phyloP scores from a whole-genome alignment of 2,329 filamentous ascomycete species.

The Xylaria sp. region DNA sequence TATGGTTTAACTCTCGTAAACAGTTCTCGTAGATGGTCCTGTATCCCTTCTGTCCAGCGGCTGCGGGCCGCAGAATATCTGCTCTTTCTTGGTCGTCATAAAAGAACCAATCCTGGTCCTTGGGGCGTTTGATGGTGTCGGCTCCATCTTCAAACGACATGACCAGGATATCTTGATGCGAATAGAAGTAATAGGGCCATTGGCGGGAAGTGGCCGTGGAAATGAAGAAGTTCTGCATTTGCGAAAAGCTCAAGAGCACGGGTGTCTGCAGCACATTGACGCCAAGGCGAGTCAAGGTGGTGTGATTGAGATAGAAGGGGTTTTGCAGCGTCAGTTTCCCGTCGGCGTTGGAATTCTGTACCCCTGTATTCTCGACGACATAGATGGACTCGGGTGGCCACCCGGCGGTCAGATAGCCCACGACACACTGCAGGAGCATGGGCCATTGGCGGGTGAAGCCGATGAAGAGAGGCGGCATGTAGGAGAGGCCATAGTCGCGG shows the following conservation, averaged over 20 bases:
- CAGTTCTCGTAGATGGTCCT: slow-evolving; percentile 48
- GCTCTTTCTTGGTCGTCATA: slow-evolving; percentile 47
- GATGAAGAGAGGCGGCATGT: slow-evolving; percentile 57
- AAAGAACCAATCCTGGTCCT: slow-evolving; percentile 45
- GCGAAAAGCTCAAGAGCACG: slow-evolving; percentile 61
- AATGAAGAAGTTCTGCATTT: slow-evolving; percentile 65
- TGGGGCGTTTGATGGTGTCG: slow-evolving; percentile 42
- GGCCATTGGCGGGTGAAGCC: slow-evolving; percentile 60
- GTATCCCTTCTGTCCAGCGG: slow-evolving; percentile 46
- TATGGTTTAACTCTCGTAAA: slow-evolving; percentile 45
- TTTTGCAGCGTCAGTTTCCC: slow-evolving; percentile 55
- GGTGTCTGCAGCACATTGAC: slow-evolving; percentile 59
- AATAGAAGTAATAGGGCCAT: slow-evolving; percentile 65
- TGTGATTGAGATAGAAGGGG: slow-evolving; percentile 59
- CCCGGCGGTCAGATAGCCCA: slow-evolving; percentile 59
- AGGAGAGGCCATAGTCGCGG: slow-evolving; percentile 47
- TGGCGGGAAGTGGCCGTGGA: slow-evolving; percentile 53
- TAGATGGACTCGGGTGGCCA: slow-evolving; percentile 61
- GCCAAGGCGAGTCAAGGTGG: slow-evolving; percentile 48
- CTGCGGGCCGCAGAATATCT: slow-evolving; percentile 43
- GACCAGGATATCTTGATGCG: slow-evolving; percentile 61
- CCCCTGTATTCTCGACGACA: slow-evolving; percentile 60
- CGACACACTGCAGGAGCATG: slow-evolving; percentile 57
- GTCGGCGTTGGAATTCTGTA: slow-evolving; percentile 55
- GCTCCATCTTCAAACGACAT: slow-evolving; percentile 52